phyloP scores from a whole-genome alignment of 1,284 basidiomycete genomes.

The Chalciporus sp. region DNA sequence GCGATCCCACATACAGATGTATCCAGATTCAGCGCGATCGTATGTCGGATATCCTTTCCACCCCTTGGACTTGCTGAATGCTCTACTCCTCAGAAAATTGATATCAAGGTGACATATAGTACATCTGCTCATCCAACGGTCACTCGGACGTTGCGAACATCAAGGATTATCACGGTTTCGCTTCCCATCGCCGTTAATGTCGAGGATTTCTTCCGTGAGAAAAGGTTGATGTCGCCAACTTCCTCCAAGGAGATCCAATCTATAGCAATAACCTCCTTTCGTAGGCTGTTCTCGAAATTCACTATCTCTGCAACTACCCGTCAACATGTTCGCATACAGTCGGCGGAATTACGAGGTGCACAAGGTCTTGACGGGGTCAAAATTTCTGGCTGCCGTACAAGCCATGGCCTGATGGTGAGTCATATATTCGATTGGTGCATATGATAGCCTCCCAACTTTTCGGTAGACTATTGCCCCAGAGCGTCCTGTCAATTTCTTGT shows the following conservation, averaged over 20 bases:
- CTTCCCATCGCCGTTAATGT: conserved; percentile 84
- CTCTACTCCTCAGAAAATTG: conserved; percentile 54
- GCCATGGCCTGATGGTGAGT: conserved; percentile 44
- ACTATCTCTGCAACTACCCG: conserved; percentile 73
- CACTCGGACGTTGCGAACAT: conserved; percentile 51
- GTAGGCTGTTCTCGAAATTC: conserved; percentile 78
- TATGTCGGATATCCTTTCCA: conserved; percentile 30
- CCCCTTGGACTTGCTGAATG: conserved; percentile 5
- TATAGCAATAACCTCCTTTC: conserved; percentile 8
- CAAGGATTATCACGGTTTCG: conserved; percentile 58
- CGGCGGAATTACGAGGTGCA: conserved; percentile 53
- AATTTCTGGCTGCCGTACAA: conserved; percentile 50
- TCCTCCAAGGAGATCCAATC: not conserved
- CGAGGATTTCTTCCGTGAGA: conserved; percentile 82
- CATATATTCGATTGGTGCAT: not conserved
- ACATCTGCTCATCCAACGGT: conserved; percentile 56
- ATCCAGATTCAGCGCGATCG: conserved; percentile 58
- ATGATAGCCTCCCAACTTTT: conserved; percentile 4
- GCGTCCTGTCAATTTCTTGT: conserved; percentile 72
- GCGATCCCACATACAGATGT: conserved; percentile 64
- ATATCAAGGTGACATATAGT: conserved; percentile 60
- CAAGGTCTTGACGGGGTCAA: conserved; percentile 49
- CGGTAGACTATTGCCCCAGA: conserved; percentile 67
- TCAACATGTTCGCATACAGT: conserved; percentile 69
- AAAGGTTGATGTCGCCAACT: conserved; percentile 43